These are phyloP conservation scores for Jackrogersella minutella DNA, from an alignment of 495 filamentous ascomycete species.

Conservation along the genomic window DNA sequence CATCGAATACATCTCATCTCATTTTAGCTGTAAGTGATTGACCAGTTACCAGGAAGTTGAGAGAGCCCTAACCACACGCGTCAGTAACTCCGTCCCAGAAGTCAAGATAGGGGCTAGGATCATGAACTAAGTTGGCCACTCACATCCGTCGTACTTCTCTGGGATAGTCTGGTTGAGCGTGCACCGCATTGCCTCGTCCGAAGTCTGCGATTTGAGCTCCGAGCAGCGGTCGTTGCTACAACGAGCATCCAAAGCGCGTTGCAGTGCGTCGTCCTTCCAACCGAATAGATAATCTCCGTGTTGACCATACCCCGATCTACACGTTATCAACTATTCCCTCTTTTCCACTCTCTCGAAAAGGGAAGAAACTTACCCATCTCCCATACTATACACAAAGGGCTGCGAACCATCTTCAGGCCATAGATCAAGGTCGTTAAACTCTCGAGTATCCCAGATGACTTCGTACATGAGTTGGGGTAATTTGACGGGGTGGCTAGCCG, in stretches of 20 bases:
- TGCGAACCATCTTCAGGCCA: conserved; percentile 53
- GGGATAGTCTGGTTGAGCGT: conserved; percentile 47
- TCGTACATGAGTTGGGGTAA: conserved; percentile 49
- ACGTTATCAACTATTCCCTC: neutral
- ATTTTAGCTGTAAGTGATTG: conserved; percentile 30
- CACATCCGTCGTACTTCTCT: conserved; percentile 56
- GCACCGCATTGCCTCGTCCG: conserved; percentile 50
- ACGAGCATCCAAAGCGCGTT: conserved; percentile 53
- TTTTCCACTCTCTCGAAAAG: neutral
- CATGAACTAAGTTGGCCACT: conserved; percentile 18
- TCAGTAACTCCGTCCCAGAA: neutral
- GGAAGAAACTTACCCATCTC: conserved; percentile 47
- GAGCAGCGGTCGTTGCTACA: conserved; percentile 49
- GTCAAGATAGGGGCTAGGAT: neutral
- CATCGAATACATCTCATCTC: neutral
- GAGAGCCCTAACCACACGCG: conserved; percentile 24
- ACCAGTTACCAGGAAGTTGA: conserved; percentile 39
- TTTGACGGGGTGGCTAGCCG: conserved; percentile 48
- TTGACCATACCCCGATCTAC: conserved; percentile 52
- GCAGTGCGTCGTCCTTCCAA: conserved; percentile 53
- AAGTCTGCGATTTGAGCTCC: conserved; percentile 48
- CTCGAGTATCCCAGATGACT: conserved; percentile 48
- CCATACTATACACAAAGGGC: conserved; percentile 57
- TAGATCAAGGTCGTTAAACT: conserved; percentile 49
- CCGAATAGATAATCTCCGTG: conserved; percentile 61